Base-by-base conservation (phyloP, 257 asterid genomes). In the Nicotiana noctiflora region DNA sequence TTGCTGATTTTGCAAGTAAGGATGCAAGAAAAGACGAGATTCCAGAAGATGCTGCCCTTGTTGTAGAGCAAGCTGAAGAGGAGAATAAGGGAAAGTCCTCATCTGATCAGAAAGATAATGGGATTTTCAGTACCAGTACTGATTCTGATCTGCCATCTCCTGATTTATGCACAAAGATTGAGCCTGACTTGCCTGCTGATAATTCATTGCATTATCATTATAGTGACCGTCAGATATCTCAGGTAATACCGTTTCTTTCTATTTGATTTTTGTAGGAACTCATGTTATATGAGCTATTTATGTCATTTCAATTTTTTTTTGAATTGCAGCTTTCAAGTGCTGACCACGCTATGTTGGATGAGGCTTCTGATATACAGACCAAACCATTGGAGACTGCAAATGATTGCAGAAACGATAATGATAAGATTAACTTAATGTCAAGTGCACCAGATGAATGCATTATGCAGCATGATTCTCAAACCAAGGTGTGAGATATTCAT, bases 161-260 rank as follows among this genome's bases (percentile, higher is more conserved):
- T 46, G 60, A 75, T 79, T 70, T 51, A 23, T 32, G 56, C 81
- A 64, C 37, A 53, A 64, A 44, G 63, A 49, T 65, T 85, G 91
- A 82, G 77, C 64, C 78, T 21, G 56, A 81, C 77, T 82, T 84
- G 31, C 76, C 62, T 49, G 79, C 55, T 66, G 80, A 83, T 49
- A 83, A 76, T 76, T 79, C 81, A 79, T 81, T 79, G 82, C 76
- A 82, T 77, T 61, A 60, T 77, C 87, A 76, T 72, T 75, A 77
- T 81, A 83, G 59, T 74, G 82, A 56, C 70, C 79, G 61, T 72
- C 74, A 81, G 21, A 79, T 62, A 53, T 65, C 83, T 77, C 87
- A 86, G 89, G 94, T 89, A 64, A 65, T 80, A 75, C 81, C 70
- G 46, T 25, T 18, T 51, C 46, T 25, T 49, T 74, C 34, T 53